Conservation (phyloP, 306 rosid genomes). For the Ziziphus jujuba region DNA sequence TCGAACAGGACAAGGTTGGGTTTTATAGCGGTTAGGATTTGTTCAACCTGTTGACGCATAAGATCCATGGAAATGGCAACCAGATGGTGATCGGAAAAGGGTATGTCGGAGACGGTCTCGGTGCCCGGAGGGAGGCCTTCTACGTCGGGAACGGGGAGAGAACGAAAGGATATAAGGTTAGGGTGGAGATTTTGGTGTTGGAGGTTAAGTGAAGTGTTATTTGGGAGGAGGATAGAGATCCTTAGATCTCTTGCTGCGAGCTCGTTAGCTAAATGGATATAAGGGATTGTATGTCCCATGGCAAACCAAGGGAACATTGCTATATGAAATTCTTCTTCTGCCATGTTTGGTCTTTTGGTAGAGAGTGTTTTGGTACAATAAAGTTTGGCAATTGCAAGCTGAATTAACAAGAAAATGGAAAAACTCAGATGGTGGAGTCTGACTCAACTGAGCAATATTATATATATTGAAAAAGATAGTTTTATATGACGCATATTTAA, state of each 20-base stretch:
- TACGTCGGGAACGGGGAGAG: slow-evolving; percentile 36
- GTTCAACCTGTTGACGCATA: slow-evolving; percentile 33
- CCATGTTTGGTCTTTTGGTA: too few relatives aligned
- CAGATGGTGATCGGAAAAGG: background rate
- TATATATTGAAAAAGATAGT: too few relatives aligned
- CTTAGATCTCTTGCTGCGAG: slow-evolving; percentile 46
- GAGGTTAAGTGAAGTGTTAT: slow-evolving; percentile 24
- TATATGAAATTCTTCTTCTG: slow-evolving; percentile 27
- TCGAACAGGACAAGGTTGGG: slow-evolving; percentile 47
- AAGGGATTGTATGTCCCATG: slow-evolving; percentile 48
- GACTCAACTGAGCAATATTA: too few relatives aligned
- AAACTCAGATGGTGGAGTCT: too few relatives aligned
- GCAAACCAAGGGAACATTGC: slow-evolving; percentile 59
- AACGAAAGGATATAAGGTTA: slow-evolving; percentile 39
- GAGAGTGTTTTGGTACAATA: too few relatives aligned
- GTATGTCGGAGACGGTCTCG: slow-evolving; percentile 50
- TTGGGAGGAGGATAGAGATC: slow-evolving; percentile 35
- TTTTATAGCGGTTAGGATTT: background rate
- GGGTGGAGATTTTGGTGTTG: slow-evolving; percentile 34
- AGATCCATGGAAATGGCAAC: slow-evolving; percentile 39
- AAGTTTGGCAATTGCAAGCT: too few relatives aligned
- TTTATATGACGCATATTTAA: too few relatives aligned
- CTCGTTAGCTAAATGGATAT: slow-evolving; percentile 46
- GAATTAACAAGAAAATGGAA: too few relatives aligned
- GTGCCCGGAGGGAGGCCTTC: slow-evolving; percentile 44